Conservation (phyloP, 75 land plant genomes). For the Sequoia sempervirens region DNA sequence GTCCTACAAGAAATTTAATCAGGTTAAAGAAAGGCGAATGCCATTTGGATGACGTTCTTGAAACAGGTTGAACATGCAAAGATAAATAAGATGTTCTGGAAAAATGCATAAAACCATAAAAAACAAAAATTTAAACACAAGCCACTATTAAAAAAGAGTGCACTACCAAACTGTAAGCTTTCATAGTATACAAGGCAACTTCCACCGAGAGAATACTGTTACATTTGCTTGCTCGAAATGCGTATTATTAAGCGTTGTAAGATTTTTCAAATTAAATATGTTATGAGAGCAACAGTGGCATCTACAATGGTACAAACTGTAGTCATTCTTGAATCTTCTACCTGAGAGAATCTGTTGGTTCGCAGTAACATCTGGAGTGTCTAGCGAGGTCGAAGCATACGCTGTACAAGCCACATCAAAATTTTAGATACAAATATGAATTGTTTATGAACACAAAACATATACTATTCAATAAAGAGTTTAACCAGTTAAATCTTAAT, state of each 20-base stretch:
- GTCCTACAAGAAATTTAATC: too few species aligned
- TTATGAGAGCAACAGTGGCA: background rate
- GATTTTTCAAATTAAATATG: background rate
- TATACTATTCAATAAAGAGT: background rate
- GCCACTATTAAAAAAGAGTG: background rate
- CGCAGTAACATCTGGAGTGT: background rate
- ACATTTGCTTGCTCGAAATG: background rate
- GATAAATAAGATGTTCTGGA: too few species aligned
- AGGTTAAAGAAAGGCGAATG: too few species aligned
- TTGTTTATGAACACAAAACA: background rate
- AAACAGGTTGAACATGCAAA: background rate
- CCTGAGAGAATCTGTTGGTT: background rate
- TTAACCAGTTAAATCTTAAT: background rate
- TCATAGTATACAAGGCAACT: background rate
- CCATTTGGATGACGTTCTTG: background rate
- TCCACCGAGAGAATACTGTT: background rate
- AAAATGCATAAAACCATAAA: too few species aligned
- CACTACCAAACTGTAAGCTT: background rate
- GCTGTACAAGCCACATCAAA: constrained; percentile 5
- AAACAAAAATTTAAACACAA: too few species aligned
- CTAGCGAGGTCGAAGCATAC: constrained; percentile 15
- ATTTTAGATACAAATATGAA: background rate
- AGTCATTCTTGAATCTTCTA: background rate
- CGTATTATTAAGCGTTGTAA: background rate
- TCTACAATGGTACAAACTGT: background rate